These are phyloP conservation scores for Ophiocordyceps camponoti-leonardi DNA, from an alignment of 2,329 filamentous ascomycete species.

Conservation along the genomic window DNA sequence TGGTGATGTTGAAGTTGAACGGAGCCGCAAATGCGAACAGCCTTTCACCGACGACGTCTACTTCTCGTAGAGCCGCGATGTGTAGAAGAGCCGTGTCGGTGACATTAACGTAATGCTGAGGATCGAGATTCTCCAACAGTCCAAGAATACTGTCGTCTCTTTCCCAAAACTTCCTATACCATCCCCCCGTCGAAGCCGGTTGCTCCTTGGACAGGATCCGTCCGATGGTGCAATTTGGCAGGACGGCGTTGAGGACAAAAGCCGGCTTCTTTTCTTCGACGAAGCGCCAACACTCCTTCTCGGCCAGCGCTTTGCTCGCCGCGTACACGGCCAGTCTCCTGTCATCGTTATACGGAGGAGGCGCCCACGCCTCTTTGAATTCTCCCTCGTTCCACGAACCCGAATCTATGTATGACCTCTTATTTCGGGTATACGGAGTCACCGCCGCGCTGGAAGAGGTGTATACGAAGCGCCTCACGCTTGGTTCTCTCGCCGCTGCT, in stretches of 20 bases:
- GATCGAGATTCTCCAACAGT: neutral
- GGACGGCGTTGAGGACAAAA: constrained; percentile 10
- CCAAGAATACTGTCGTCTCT: neutral
- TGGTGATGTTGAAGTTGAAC: constrained; percentile 6
- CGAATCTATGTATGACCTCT: constrained; percentile 2
- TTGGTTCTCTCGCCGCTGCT: constrained; percentile 11
- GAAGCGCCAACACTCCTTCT: constrained; percentile 18
- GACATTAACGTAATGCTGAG: constrained; percentile 7
- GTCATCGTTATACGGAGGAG: constrained; percentile 10
- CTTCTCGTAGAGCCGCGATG: constrained; percentile 8
- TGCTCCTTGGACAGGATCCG: neutral
- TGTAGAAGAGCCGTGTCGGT: constrained; percentile 10
- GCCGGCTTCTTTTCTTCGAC: constrained; percentile 12
- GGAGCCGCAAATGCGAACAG: constrained; percentile 7
- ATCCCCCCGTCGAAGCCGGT: neutral
- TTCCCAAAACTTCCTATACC: constrained; percentile 1
- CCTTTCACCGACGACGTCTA: constrained; percentile 7
- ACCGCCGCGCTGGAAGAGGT: constrained; percentile 16
- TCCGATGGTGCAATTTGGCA: constrained; percentile 6
- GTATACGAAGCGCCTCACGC: constrained; percentile 20
- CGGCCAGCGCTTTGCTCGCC: constrained; percentile 17
- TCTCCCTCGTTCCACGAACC: constrained; percentile 18
- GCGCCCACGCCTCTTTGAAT: constrained; percentile 14
- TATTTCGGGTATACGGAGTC: constrained; percentile 6
- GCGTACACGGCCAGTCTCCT: constrained; percentile 11